Conservation (phyloP, 2,329 filamentous ascomycete species). For the Exophiala dermatitidis region DNA sequence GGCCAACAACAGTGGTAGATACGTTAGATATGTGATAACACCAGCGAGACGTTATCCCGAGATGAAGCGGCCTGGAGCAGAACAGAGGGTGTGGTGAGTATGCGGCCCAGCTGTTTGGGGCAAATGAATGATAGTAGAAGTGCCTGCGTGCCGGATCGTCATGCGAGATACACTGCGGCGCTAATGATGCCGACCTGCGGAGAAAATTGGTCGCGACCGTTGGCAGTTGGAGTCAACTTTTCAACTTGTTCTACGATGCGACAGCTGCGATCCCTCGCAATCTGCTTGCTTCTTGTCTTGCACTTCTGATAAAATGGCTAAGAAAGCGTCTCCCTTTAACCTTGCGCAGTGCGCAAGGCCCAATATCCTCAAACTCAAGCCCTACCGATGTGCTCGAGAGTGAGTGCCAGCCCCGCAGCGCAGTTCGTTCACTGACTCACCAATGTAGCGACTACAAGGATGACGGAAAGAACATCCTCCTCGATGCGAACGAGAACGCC, state of each 20-base stretch:
- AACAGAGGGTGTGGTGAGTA: no score
- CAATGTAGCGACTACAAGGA: conserved; percentile 88
- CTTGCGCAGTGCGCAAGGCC: conserved; percentile 66
- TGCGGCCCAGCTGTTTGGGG: no score
- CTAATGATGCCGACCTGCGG: neutral
- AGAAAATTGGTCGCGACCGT: neutral
- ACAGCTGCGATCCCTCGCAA: neutral
- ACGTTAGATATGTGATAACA: no score
- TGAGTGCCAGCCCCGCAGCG: conserved; percentile 38
- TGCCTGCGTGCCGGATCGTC: neutral
- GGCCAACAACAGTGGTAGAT: neutral
- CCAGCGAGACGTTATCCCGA: no score
- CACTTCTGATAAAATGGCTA: conserved; percentile 7
- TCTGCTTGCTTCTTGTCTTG: conserved; percentile 1
- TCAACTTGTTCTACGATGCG: neutral
- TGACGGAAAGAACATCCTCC: conserved; percentile 87
- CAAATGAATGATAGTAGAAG: no score
- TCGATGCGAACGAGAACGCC: conserved; percentile 97
- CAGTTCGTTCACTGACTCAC: conserved; percentile 29
- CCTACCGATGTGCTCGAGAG: conserved; percentile 78
- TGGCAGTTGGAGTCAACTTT: neutral
- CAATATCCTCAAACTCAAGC: conserved; percentile 69
- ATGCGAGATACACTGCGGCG: neutral
- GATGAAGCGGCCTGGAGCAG: no score
- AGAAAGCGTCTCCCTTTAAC: conserved; percentile 53